Base-by-base conservation (phyloP, 306 rosid species). In the Cajanus cajan region DNA sequence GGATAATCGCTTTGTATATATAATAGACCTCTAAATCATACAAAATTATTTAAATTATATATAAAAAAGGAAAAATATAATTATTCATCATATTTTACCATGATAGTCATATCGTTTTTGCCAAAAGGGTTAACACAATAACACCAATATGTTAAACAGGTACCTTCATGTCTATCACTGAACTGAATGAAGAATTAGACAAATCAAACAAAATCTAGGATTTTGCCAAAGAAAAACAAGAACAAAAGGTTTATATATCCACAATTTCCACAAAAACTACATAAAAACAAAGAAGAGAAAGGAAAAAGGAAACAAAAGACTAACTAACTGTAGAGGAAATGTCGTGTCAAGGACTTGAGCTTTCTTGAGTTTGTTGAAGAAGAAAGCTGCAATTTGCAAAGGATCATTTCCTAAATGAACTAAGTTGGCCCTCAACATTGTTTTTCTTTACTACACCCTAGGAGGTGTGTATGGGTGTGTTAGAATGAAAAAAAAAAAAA, bases 371-470 rank as follows among this genome's bases (percentile, higher is more conserved):
- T 78, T 79, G 16, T 88, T 90, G 84, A 87, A 86, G 41, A 76
- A 88, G 61, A 76, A 92, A 52, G 95, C 97, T 2, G 98, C 97
- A 44, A 92, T 82, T 93, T 97, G 85, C 66, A 94, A 74, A 80
- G 93, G 87, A 22, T 88, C 86, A 74, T 76, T 85, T 15, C 83
- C 79, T 33, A 85, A 85, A 24, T 74, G 68, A 31, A 85, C 64
- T 25, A 41, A 1, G 83, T 86, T 86, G 12, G 95, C 81, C 76
- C 62, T 67, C 69, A 85, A 69, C 94, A 90, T 84, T 82, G 51
- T 4, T 12, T 37, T 31, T 0, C 21, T 74, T 19, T 47, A 21
- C 22, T 34, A 24, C 1, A 59, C 40, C 36, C 18, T 43, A 57
- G 2, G 50, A 6, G 9, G 58, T 43, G 78, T 24, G 47, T 19